Conservation (phyloP, 495 filamentous ascomycete genomes). For the Aspergillus baeticus region DNA sequence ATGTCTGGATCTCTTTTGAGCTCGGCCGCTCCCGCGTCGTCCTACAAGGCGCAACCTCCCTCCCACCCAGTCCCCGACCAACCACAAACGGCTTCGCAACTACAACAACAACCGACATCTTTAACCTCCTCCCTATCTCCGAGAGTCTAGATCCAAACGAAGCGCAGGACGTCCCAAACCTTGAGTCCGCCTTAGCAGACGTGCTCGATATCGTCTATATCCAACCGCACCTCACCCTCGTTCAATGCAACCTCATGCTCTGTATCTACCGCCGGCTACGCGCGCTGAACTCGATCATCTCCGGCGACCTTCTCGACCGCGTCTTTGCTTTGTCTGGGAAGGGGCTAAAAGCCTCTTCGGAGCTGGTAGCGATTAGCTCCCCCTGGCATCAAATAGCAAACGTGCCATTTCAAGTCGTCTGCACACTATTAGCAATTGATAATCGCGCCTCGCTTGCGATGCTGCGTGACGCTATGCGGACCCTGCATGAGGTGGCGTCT, state of each 20-base stretch:
- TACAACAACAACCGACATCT: conserved; percentile 26
- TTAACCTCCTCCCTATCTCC: conserved; percentile 44
- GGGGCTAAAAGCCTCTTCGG: conserved; percentile 37
- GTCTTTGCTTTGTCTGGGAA: conserved; percentile 34
- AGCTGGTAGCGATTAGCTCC: conserved; percentile 33
- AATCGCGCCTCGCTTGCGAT: conserved; percentile 43
- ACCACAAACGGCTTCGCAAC: conserved; percentile 12
- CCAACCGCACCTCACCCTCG: conserved; percentile 37
- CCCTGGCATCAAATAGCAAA: conserved; percentile 58
- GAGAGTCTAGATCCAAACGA: conserved; percentile 45
- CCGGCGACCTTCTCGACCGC: conserved; percentile 32
- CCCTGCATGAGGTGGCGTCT: conserved; percentile 42
- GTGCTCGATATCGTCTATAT: conserved; percentile 39
- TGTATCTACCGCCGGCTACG: conserved; percentile 53
- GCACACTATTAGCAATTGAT: conserved; percentile 52
- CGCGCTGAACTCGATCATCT: conserved; percentile 38
- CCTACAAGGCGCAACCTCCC: conserved; percentile 40
- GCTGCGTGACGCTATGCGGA: conserved; percentile 50
- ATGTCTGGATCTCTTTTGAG: conserved; percentile 53
- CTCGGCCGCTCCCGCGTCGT: conserved; percentile 51
- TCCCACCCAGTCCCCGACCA: conserved; percentile 22
- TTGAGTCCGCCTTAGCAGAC: conserved; percentile 36
- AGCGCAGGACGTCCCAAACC: conserved; percentile 30
- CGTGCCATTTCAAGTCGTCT: conserved; percentile 55
- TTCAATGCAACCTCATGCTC: conserved; percentile 52